Base-by-base conservation (phyloP, 768 basidiomycete species). In the Hysterangium stoloniferum region DNA sequence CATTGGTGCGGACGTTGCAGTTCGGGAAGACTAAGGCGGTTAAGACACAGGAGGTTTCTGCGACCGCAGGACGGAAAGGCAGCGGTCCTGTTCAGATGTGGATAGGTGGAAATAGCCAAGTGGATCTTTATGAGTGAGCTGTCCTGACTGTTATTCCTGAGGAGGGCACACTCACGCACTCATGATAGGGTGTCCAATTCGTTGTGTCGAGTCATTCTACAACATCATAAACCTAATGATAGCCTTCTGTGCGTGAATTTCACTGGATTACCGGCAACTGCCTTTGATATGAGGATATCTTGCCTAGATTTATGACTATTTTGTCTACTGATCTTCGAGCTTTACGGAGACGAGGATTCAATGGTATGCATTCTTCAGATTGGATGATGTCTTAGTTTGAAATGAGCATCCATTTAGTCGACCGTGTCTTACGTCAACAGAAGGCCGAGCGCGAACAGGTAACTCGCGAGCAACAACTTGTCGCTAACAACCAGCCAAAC, bases 51-150 rank as follows among this genome's bases (percentile, higher is more conserved):
- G 84, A 87, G 48, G 78, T 84, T 0, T 88, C 87, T 20, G 90
- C 89, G 20, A 79, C 80, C 41, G 82, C 86, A 35, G 72, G 71
- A 48, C 68, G 72, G 50, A 69, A 72, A 8, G 69, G 71, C 12
- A 72, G 74, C 4, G 75, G 77, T 3, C 75, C 83, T n/a, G 78
- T 90, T 31, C 75, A 85, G 42, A 64, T 97, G 22, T 88, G 84
- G 76, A 70, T 94, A 29, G 85, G 88, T 5, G 72, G 73, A n/a
- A 79, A 80, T 53, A 70, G 82, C 1, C 77, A 84, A 55, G 71
- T 88, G 37, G 90, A 97, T 59, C 87, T 94, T 78, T 97, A 87
- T 59, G 94, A 96, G 90, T 91, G 59, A 69, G 89, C 79, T 19
- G 20, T 19, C 29, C 20, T 56, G 11, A 32, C 42, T 9, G 43